A percentile compares a stretch with the other conserved stretches of the same genome.
Conservation (phyloP, 441 rosid genomes). For the Manihot esculenta region DNA sequence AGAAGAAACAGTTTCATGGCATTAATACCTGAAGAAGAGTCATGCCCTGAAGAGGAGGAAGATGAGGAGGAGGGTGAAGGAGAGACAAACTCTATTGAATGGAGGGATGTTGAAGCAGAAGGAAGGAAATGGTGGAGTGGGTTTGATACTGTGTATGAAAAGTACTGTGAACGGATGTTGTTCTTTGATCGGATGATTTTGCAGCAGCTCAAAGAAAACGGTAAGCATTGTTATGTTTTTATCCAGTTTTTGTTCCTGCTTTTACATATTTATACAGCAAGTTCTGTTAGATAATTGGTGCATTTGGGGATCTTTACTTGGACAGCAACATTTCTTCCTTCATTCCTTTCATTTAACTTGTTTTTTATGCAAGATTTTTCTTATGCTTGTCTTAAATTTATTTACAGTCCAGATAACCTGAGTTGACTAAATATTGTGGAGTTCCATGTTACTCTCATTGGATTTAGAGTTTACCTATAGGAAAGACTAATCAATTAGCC, state of each 20-base stretch:
- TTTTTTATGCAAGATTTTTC: no score
- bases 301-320: no score
- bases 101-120: conserved; percentile 94
- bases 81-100: conserved; percentile 58
- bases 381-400: no score
- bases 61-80: conserved; percentile 51
- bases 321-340: no score
- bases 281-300: not conserved
- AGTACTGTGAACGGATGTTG: conserved; percentile 87
- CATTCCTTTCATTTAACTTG: no score
- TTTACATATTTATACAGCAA: not conserved
- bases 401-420: no score
- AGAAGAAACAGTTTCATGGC: conserved; percentile 92
- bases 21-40: conserved; percentile 87
- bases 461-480: not conserved
- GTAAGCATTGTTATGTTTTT: conserved; percentile 35
- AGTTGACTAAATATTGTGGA: not conserved
- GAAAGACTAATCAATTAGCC: not conserved
- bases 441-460: not conserved
- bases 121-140: conserved; percentile 98
- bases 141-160: conserved; percentile 82
- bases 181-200: conserved; percentile 74
- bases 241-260: not conserved
- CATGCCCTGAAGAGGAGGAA: conserved; percentile 61
- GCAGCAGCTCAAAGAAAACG: conserved; percentile 62